Percentiles rank a stretch among this genome's conserved stretches.
These are phyloP conservation scores for Leishmania major DNA, from an alignment of 208 protist genomes.

Conservation along the genomic window DNA sequence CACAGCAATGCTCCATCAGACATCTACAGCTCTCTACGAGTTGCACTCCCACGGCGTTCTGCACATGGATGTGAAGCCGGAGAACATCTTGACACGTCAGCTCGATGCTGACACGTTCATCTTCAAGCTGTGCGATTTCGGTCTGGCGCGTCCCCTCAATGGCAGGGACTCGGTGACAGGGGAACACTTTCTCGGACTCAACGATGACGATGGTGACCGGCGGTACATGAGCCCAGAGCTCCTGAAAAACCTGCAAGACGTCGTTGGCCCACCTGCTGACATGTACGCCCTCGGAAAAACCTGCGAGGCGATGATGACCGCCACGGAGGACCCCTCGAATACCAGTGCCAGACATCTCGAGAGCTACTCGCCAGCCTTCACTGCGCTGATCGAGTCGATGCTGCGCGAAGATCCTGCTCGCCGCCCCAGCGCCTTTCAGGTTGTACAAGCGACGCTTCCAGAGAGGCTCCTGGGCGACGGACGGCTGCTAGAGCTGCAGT, in stretches of 20 bases:
- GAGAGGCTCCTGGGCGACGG: conserved; percentile 7
- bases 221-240: conserved; percentile 81
- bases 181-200: conserved; percentile 63
- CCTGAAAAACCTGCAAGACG: conserved; percentile 35
- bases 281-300: conserved; percentile 90
- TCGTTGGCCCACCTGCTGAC: conserved; percentile 62
- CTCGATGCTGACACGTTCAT: conserved; percentile 36
- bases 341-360: conserved; percentile 20
- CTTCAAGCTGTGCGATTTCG: conserved; percentile 90
- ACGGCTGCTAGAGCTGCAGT: conserved; percentile 13
- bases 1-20: conserved; percentile 65
- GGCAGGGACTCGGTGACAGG: conserved; percentile 29
- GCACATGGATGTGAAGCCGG: conserved; percentile 89
- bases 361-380: conserved; percentile 38
- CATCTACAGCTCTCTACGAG: conserved; percentile 67
- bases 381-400: conserved; percentile 45
- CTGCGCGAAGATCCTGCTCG: conserved; percentile 29
- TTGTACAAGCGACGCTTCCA: conserved; percentile 36
- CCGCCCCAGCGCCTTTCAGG: conserved; percentile 48
- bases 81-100: conserved; percentile 27
- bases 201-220: conserved; percentile 87
- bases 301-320: conserved; percentile 66
- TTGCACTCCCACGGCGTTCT: conserved; percentile 75
- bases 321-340: conserved; percentile 32
- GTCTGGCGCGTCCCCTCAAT: conserved; percentile 58